Conservation (phyloP, 2,329 filamentous ascomycete genomes). For the Xylaria sp. region DNA sequence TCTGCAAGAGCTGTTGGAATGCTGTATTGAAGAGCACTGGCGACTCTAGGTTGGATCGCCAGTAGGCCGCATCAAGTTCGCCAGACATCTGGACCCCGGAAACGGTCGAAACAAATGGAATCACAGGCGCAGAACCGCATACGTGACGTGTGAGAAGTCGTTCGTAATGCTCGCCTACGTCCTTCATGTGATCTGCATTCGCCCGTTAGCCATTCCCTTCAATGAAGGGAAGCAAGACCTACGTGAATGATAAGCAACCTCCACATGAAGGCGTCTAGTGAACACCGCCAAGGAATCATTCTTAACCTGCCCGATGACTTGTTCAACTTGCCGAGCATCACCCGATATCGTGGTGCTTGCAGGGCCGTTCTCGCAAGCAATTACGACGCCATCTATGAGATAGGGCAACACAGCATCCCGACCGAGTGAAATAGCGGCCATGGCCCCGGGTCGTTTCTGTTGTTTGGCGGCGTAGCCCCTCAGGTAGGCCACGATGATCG, state of each 20-base stretch:
- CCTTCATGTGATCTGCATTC: slow-evolving; percentile 29
- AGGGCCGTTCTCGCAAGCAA: slow-evolving; percentile 32
- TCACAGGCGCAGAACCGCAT: slow-evolving; percentile 1
- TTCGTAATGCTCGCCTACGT: slow-evolving; percentile 22
- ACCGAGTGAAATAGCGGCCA: slow-evolving; percentile 39
- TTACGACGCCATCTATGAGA: slow-evolving; percentile 19
- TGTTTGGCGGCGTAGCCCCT: slow-evolving; percentile 28
- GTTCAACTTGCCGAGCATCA: slow-evolving; percentile 17
- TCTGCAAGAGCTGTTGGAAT: slow-evolving; percentile 14
- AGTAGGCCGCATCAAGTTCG: slow-evolving; percentile 21
- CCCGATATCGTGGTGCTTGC: slow-evolving; percentile 32
- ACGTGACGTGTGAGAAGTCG: slow-evolving; percentile 10
- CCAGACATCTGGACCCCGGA: slow-evolving; percentile 6
- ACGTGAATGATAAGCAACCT: slow-evolving; percentile 40
- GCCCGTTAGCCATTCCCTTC: too few relatives aligned
- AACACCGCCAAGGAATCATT: slow-evolving; percentile 17
- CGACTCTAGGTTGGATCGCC: slow-evolving; percentile 26
- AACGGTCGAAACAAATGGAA: slow-evolving; percentile 31
- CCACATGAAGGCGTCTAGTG: slow-evolving; percentile 30
- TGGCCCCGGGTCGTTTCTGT: slow-evolving; percentile 29
- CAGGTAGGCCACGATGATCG: slow-evolving; percentile 47
- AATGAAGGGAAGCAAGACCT: too few relatives aligned
- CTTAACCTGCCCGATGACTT: slow-evolving; percentile 28
- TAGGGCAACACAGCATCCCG: slow-evolving; percentile 26
- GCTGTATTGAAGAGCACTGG: slow-evolving; percentile 26